Percentiles rank a stretch among this genome's conserved stretches.
phyloP scores from a whole-genome alignment of 1,284 basidiomycete genomes.

The Tetrapyrgos nigripes region DNA sequence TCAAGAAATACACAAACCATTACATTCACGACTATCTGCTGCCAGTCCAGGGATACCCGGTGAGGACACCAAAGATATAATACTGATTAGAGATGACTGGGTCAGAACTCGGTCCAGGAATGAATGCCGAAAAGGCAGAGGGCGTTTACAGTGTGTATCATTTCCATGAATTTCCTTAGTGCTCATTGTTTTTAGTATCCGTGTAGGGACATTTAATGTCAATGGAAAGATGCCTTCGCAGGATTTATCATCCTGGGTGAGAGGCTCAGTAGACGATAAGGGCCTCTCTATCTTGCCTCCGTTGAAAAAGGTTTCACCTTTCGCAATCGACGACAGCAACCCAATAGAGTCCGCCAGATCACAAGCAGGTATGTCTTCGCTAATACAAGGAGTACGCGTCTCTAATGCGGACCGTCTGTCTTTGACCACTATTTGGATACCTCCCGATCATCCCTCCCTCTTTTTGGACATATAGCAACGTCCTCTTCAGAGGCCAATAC shows the following conservation, averaged over 20 bases:
- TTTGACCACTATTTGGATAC: not conserved
- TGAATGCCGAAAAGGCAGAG: conserved; percentile 35
- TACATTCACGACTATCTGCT: conserved; percentile 54
- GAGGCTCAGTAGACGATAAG: conserved; percentile 17
- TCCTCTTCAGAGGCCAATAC: not conserved
- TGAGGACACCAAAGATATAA: conserved; percentile 64
- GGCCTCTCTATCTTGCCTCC: conserved; percentile 36
- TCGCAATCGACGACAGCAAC: conserved; percentile 25
- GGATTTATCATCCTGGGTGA: conserved; percentile 62
- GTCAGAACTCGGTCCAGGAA: conserved; percentile 49
- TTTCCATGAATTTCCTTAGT: not conserved
- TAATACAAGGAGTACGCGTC: conserved; percentile 1
- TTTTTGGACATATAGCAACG: not conserved
- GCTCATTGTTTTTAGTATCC: conserved; percentile 38
- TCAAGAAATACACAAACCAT: conserved; percentile 4
- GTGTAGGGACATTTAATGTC: conserved; percentile 81
- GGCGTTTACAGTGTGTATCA: conserved; percentile 35
- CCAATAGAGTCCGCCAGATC: conserved; percentile 14
- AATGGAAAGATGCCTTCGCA: conserved; percentile 77
- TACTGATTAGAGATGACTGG: conserved; percentile 68
- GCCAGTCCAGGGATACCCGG: conserved; percentile 66
- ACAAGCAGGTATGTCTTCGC: conserved; percentile 15
- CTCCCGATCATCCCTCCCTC: not conserved
- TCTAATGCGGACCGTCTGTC: not conserved
- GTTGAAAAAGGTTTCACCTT: conserved; percentile 44